Percentiles rank a stretch among this genome's conserved stretches.
phyloP scores from a whole-genome alignment of 164 flowering plant genomes.

The Warburgia ugandensis region DNA sequence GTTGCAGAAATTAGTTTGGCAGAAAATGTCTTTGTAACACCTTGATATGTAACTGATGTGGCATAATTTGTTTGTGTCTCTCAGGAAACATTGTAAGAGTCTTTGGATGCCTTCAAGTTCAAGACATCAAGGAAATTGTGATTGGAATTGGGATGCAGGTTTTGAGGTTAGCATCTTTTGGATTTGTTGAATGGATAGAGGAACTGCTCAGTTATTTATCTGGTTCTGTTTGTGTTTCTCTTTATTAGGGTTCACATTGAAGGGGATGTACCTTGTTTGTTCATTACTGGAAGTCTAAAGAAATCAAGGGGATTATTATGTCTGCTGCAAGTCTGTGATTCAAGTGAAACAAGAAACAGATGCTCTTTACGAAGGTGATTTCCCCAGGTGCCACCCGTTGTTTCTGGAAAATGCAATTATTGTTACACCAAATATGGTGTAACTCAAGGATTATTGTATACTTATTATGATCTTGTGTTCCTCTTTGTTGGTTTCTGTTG shows the following conservation, averaged over 20 bases:
- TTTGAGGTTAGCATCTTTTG: constrained; percentile 43
- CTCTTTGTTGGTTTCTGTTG: constrained; percentile 18
- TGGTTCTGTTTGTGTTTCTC: constrained; percentile 1
- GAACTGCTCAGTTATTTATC: background rate
- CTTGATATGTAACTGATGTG: background rate
- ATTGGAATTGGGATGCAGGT: constrained; percentile 62
- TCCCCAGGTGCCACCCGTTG: background rate
- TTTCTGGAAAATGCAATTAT: no score
- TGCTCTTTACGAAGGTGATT: constrained; percentile 42
- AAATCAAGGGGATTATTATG: constrained; percentile 40
- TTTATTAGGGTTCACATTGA: constrained; percentile 40
- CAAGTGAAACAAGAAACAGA: constrained; percentile 10
- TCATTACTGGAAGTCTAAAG: constrained; percentile 45
- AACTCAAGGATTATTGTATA: background rate
- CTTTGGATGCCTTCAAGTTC: constrained; percentile 41
- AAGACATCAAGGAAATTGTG: constrained; percentile 46
- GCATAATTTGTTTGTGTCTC: constrained; percentile 6
- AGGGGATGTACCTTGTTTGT: constrained; percentile 30
- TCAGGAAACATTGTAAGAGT: constrained; percentile 34
- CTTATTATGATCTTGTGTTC: constrained; percentile 3
- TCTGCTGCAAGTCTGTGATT: constrained; percentile 29
- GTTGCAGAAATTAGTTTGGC: no score
- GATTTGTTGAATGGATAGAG: background rate
- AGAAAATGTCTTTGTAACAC: no score
- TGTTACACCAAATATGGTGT: no score